Conservation (phyloP, 805 yeast genomes). For the Hyphopichia homilentoma region DNA sequence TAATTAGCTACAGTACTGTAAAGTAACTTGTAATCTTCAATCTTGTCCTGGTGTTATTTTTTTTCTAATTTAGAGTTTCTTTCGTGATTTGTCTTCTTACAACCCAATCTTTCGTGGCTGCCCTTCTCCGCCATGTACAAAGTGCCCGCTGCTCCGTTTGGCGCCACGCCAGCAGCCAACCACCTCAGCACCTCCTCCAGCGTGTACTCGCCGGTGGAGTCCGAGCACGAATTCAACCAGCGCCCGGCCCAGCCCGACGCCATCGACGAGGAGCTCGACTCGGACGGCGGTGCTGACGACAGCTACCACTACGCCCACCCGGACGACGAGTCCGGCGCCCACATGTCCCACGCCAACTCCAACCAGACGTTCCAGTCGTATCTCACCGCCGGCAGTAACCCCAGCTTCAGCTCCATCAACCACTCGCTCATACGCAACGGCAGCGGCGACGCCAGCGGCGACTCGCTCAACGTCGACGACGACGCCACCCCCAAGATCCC, state of each 20-base stretch:
- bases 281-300: slow-evolving; percentile 5
- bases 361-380: slow-evolving; percentile 23
- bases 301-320: slow-evolving; percentile 4
- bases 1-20: too few species aligned
- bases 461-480: slow-evolving; percentile 9
- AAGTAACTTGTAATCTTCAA: too few species aligned
- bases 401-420: slow-evolving; percentile 33
- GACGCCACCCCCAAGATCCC: slow-evolving; percentile 31
- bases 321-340: neutral
- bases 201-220: slow-evolving; percentile 29
- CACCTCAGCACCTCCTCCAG: slow-evolving; percentile 34
- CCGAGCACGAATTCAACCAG: slow-evolving; percentile 12
- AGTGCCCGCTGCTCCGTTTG: neutral
- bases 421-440: slow-evolving; percentile 24
- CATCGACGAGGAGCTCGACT: slow-evolving; percentile 12
- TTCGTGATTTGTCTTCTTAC: too few species aligned
- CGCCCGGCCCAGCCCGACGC: slow-evolving; percentile 4
- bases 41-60: too few species aligned
- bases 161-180: neutral
- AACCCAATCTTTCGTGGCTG: too few species aligned
- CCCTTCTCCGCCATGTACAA: slow-evolving; percentile 47
- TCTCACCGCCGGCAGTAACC: slow-evolving; percentile 24
- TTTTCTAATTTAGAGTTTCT: too few species aligned
- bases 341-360: slow-evolving; percentile 5
- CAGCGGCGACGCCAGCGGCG: slow-evolving; percentile 3